A percentile compares a stretch with the other conserved stretches of the same genome.
Conservation (phyloP, 176 grass and related monocot species). For the Hordeum marinum region DNA sequence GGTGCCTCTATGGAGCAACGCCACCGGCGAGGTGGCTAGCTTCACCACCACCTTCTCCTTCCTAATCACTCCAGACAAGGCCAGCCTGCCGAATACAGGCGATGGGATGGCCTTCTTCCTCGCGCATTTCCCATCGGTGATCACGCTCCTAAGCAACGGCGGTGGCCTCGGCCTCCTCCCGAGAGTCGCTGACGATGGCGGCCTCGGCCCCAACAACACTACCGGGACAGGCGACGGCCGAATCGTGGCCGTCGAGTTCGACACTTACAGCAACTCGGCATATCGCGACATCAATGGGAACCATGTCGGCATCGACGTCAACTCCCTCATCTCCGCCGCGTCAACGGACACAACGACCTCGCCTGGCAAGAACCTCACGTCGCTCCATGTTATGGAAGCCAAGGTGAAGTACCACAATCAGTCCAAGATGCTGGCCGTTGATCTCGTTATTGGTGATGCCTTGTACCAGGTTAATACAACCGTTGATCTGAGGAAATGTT, state of each 20-base stretch:
- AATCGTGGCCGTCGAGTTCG: conserved; percentile 13
- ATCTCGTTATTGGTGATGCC: no score
- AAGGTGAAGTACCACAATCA: conserved; percentile 12
- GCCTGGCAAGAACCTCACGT: background rate
- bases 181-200: no score
- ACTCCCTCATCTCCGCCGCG: background rate
- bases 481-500: no score
- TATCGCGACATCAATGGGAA: conserved; percentile 37
- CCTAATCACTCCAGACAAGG: background rate
- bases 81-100: background rate
- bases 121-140: background rate
- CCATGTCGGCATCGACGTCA: background rate
- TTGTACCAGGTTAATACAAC: no score
- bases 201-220: background rate
- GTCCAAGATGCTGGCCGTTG: background rate
- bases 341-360: background rate
- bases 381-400: background rate
- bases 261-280: background rate
- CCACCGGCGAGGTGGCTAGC: background rate
- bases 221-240: background rate
- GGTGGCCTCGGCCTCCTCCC: conserved; percentile 12
- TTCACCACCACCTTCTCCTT: conserved; percentile 30
- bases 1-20: no score
- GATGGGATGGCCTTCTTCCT: conserved; percentile 69
- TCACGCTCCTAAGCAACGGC: background rate